Base-by-base conservation (phyloP, 2,329 filamentous ascomycete genomes). In the Fusarium sp. region DNA sequence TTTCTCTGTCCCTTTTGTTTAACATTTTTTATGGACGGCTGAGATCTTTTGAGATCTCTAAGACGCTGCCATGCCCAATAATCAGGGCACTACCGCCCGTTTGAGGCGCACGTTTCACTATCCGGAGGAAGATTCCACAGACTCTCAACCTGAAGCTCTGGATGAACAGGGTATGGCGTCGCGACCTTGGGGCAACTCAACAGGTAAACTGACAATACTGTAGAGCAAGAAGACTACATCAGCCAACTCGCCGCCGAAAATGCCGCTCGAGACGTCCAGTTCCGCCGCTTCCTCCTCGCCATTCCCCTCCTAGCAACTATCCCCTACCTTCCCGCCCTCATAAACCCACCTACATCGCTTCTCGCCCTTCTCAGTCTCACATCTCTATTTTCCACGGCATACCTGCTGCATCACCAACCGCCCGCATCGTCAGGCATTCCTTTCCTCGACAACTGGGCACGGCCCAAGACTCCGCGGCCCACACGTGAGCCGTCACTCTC, bases 41-140 rank as follows among this genome's bases (percentile, higher is more conserved):
- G 13, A 59, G 24, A n/a, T 17, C 7, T 13, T n/a, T 4, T 3
- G 7, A 7, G 11, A 2, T 34, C 26, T 42, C 0, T 11, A 17
- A 54, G 4, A 36, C 36, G 11, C 11, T 6, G 34, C 17, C 28
- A 79, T 78, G 76, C 62, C 74, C 3, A 63, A 70, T 42, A 46
- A 69, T n/a, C 67, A 51, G 28, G 65, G 67, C 55, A 73, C 82
- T 1, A 79, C 79, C 40, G 83, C 92, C 53, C 89, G 92, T 67
- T 83, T 96, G 44, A 90, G 94, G 74, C 91, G 87, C 73, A 91
- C 92, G 10, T 96, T 97, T 80, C 88, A 87, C 64, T 96, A 95
- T 80, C 91, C 91, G 58, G 89, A 91, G 73, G 84, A 85, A 47
- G 77, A 78, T 54, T 83, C 86, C 36, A 66, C 69, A 3, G 84